These are phyloP conservation scores for Calophaca sinica DNA, from an alignment of 306 rosid species.

Conservation along the genomic window DNA sequence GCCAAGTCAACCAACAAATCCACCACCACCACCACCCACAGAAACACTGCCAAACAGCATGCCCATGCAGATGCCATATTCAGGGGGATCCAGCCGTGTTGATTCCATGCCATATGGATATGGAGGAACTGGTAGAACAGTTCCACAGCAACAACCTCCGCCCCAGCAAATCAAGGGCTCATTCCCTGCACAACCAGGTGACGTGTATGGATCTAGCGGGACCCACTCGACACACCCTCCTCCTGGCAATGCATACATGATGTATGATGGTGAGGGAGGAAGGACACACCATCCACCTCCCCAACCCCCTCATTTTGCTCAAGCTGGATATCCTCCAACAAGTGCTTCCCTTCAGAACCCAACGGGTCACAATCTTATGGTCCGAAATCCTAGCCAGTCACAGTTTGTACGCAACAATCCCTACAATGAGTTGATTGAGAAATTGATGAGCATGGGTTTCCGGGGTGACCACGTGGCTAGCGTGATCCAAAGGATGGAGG, in stretches of 20 bases:
- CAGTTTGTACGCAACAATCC: conserved; percentile 80
- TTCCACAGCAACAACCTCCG: conserved; percentile 78
- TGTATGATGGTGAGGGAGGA: conserved; percentile 85
- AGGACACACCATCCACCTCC: conserved; percentile 65
- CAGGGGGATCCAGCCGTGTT: conserved; percentile 69
- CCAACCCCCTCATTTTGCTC: conserved; percentile 72
- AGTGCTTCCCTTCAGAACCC: conserved; percentile 74
- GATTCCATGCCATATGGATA: conserved; percentile 82
- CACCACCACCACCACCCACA: conserved; percentile 63
- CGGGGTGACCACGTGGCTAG: conserved; percentile 77
- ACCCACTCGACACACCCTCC: conserved; percentile 67
- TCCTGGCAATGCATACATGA: conserved; percentile 75
- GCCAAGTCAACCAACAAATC: conserved; percentile 68
- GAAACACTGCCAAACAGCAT: conserved; percentile 82
- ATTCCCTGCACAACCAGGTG: conserved; percentile 65
- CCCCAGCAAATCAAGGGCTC: conserved; percentile 79
- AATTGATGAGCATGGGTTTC: conserved; percentile 85
- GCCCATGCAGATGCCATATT: conserved; percentile 87
- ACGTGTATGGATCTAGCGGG: conserved; percentile 66
- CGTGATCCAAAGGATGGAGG: conserved; percentile 97
- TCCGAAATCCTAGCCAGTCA: conserved; percentile 63
- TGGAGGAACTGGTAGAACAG: conserved; percentile 70
- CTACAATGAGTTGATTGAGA: conserved; percentile 81
- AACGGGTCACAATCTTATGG: conserved; percentile 57
- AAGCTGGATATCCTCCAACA: conserved; percentile 75